These are phyloP conservation scores for Fusarium sterilihyphosum DNA, from an alignment of 2,329 filamentous ascomycete species.

Conservation along the genomic window DNA sequence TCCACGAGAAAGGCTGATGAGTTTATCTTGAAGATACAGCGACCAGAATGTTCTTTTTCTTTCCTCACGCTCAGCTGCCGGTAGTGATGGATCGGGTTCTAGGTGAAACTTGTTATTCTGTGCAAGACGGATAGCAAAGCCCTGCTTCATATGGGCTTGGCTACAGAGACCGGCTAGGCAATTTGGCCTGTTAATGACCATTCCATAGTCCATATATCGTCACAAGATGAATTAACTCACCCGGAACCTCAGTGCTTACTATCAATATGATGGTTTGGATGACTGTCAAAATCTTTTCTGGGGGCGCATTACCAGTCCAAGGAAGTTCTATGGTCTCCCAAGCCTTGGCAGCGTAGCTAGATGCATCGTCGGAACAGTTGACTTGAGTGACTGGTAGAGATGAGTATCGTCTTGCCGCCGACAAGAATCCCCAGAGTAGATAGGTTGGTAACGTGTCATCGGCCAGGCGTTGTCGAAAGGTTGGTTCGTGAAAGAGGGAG, in stretches of 20 bases:
- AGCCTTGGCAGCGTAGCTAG: constrained; percentile 3
- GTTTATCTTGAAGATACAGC: not conserved
- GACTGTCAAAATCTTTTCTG: not conserved
- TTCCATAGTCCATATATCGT: too few relatives aligned
- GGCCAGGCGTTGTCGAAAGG: not conserved
- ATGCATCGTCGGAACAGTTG: constrained; percentile 1
- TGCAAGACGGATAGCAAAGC: constrained; percentile 4
- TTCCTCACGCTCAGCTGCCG: not conserved
- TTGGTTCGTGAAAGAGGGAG: constrained; percentile 13
- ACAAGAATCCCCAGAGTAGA: constrained; percentile 7
- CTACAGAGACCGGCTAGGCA: not conserved
- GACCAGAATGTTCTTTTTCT: constrained; percentile 10
- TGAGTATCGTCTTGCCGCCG: constrained; percentile 5
- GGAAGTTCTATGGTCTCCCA: constrained; percentile 18
- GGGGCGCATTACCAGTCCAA: not conserved
- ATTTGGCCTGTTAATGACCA: accelerated
- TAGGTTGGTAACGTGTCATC: constrained; percentile 3
- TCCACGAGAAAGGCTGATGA: constrained; percentile 10
- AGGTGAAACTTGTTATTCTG: constrained; percentile 12
- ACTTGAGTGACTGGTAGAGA: not conserved
- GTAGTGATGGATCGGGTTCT: not conserved
- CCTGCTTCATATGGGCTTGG: constrained; percentile 21
- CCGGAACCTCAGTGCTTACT: constrained; percentile 17
- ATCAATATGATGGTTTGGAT: constrained; percentile 16
- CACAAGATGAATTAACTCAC: not conserved